Conservation (phyloP, 805 yeast species). For the Metschnikowia aberdeeniae region DNA sequence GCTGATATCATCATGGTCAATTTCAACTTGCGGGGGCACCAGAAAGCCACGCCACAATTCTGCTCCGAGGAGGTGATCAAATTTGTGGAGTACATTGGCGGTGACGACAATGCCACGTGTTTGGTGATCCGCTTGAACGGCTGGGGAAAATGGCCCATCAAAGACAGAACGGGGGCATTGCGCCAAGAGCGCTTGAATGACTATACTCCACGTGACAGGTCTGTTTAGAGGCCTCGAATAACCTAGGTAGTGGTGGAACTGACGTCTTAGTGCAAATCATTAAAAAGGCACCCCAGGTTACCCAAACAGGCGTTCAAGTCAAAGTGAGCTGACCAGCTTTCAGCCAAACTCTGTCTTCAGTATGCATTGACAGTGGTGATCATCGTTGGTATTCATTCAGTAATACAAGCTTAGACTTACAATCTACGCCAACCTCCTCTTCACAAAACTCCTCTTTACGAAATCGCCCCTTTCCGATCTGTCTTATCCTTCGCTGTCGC, state of each 20-base stretch:
- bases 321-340: background rate
- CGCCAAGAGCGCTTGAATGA: slow-evolving; percentile 67
- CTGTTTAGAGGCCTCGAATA: background rate
- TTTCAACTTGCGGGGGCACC: slow-evolving; percentile 57
- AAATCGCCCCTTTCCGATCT: no score
- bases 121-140: slow-evolving; percentile 73
- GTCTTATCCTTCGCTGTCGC: no score
- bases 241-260: background rate
- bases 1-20: slow-evolving; percentile 80
- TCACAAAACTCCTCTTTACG: no score
- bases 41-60: slow-evolving; percentile 73
- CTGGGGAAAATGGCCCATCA: slow-evolving; percentile 91
- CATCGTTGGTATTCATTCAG: no score
- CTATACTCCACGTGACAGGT: slow-evolving; percentile 30
- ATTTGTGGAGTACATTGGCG: slow-evolving; percentile 81
- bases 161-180: slow-evolving; percentile 76
- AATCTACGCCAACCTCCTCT: no score
- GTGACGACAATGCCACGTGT: slow-evolving; percentile 96
- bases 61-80: slow-evolving; percentile 83
- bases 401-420: no score
- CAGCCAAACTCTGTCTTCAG: no score
- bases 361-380: no score
- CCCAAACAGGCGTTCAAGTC: no score
- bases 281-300: no score
- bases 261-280: no score